Base-by-base conservation (phyloP, 352 stramenopile genomes). In the Phytophthora melonis region DNA sequence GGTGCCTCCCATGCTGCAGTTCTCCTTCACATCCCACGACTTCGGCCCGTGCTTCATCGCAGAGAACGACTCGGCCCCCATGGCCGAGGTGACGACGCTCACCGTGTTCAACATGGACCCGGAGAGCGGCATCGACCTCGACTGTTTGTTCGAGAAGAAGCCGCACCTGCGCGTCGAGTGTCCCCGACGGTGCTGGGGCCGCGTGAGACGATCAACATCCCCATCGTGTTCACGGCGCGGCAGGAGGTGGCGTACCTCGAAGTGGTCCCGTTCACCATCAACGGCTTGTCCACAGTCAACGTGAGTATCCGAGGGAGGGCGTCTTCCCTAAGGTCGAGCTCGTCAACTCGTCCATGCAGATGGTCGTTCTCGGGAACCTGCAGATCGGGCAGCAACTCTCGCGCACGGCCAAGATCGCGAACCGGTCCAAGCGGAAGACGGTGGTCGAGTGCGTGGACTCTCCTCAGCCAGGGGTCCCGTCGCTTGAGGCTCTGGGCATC, bases 31-130 rank as follows among this genome's bases (percentile, higher is more conserved):
- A 13, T 66, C 92, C 11, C 82, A 97, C 63, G 91, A 98, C 71
- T 98, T 98, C 82, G 94, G 94, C 1, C 70, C 92, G 25, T 98
- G 93, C 69, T 98, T 98, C 34, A 86, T 98, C 53, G 85, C 91
- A n/a, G 90, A 93, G 55, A 76, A 83, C 2, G 93, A 95, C 47
- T 79, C 80, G 3, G 58, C 78, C 7, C 79, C 81, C 4, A 76
- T 90, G 21, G 66, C 81, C 0, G 93, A 98, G 71, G 84, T 77
- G 7, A 57, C 68, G 18, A 75, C 73, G 0, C 68, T 98, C 16
- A 81, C 72, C 0, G 89, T 98, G 10, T 91, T 91, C 21, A 98
- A 98, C 66, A 88, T 96, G 77, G 94, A 98, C 57, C 53, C 87
- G 0, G 89, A 94, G 3, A 84, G 77, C 34, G 80, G 81, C 16